A percentile compares a stretch with the other conserved stretches of the same genome.
These are phyloP conservation scores for Trifolium dubium DNA, from an alignment of 306 rosid species.

Conservation along the genomic window DNA sequence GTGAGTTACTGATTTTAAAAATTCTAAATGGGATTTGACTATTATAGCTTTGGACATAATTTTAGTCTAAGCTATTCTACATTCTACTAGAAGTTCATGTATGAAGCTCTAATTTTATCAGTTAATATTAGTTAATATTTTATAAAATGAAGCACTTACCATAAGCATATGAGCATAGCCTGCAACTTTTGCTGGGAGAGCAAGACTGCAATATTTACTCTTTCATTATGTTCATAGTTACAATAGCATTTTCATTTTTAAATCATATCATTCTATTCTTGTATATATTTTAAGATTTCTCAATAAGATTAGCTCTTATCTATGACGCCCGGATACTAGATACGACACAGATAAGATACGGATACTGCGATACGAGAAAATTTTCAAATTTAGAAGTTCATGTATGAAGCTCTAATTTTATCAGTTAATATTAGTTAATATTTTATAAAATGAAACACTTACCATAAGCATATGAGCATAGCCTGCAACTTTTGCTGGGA, in stretches of 20 bases:
- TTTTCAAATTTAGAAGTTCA: too few relatives aligned
- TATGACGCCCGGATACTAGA: too few relatives aligned
- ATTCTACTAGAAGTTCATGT: constrained; percentile 17
- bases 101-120: constrained; percentile 21
- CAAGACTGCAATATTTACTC: background rate
- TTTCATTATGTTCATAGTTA: background rate
- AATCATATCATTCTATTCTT: background rate
- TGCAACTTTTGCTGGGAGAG: constrained; percentile 11
- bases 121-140: background rate
- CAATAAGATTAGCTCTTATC: background rate
- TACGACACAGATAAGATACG: too few relatives aligned
- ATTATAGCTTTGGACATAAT: background rate
- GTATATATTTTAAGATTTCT: constrained; percentile 12
- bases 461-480: background rate
- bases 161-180: constrained; percentile 1
- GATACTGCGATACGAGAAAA: too few relatives aligned
- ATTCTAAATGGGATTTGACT: constrained; percentile 26
- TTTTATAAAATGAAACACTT: background rate
- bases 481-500: constrained; percentile 17
- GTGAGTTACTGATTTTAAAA: constrained; percentile 29
- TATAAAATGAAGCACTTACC: background rate
- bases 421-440: background rate
- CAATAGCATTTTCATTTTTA: constrained; percentile 2
- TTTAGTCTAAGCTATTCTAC: constrained; percentile 13
- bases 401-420: constrained; percentile 25